Conservation (phyloP, 129 eudicot genomes). For the Arctium lappa region DNA sequence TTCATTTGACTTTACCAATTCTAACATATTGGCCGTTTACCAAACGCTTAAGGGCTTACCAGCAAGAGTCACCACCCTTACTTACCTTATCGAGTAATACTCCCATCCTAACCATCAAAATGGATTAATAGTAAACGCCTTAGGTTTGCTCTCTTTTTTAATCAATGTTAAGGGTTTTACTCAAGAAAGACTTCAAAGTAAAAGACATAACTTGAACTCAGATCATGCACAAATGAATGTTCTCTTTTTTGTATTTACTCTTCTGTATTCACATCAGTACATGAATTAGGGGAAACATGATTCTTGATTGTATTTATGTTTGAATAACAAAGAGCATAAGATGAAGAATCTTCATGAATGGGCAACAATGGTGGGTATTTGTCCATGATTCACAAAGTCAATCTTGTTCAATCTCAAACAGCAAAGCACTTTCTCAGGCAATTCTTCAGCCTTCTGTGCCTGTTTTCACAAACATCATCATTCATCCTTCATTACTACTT, state of each 20-base stretch:
- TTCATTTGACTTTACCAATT: too few relatives aligned
- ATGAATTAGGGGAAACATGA: neutral
- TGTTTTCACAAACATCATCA: constrained; percentile 12
- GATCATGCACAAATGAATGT: neutral
- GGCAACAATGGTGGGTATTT: constrained; percentile 50
- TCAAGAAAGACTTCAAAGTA: neutral
- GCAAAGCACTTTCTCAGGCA: constrained; percentile 83
- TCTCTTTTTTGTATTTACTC: neutral
- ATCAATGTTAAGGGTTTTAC: too few relatives aligned
- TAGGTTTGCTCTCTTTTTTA: too few relatives aligned
- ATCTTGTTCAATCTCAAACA: constrained; percentile 66
- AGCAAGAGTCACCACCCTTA: too few relatives aligned
- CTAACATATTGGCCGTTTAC: too few relatives aligned
- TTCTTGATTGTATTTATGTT: neutral
- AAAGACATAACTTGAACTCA: neutral
- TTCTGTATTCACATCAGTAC: neutral
- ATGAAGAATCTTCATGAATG: constrained; percentile 18
- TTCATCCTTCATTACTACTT: neutral
- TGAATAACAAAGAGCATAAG: neutral
- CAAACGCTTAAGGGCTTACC: too few relatives aligned
- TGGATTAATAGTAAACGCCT: too few relatives aligned
- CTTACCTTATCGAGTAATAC: too few relatives aligned
- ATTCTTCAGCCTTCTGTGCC: constrained; percentile 74
- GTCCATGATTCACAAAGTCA: constrained; percentile 70
- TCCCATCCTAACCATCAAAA: too few relatives aligned